Evolutionary conservation across 179 eudicot species (phyloP).

Genomic region (Spergularia azorica): DNA sequence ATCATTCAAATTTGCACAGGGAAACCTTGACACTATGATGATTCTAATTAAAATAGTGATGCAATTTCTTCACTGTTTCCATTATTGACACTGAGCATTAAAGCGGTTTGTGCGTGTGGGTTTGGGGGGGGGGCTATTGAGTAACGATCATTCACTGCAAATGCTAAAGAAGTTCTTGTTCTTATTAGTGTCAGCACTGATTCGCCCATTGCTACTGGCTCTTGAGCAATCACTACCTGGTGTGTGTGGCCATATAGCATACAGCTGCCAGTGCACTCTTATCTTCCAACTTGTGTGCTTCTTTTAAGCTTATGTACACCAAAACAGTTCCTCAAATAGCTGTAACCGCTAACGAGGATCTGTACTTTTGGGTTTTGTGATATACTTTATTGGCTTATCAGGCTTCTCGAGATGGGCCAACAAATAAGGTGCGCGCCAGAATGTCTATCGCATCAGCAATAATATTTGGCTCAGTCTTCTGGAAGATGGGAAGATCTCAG

Average conservation of each 20-base stretch:
- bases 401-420: conserved; percentile 99
- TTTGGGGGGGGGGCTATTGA: conserved; percentile 3
- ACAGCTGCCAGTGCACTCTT: not conserved
- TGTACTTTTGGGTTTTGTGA: conserved; percentile 7
- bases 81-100: not conserved
- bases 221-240: not conserved
- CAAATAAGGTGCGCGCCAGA: conserved; percentile 88
- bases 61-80: not conserved
- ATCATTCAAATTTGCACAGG: not conserved
- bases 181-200: not conserved
- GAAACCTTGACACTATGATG: not conserved
- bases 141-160: not conserved
- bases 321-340: not conserved
- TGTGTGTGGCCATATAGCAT: conserved; percentile 2
- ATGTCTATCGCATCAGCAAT: conserved; percentile 98
- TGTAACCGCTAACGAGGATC: not conserved
- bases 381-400: conserved; percentile 30
- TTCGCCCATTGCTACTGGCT: not conserved
- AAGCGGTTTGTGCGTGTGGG: not conserved
- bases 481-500: conserved; percentile 98
- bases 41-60: conserved; percentile 14
- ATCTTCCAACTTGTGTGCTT: not conserved
- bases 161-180: not conserved
- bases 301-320: not conserved
- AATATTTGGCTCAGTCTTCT: conserved; percentile 96